Base-by-base conservation (phyloP, 345 rosid species). In the Pugionium dolabratum region DNA sequence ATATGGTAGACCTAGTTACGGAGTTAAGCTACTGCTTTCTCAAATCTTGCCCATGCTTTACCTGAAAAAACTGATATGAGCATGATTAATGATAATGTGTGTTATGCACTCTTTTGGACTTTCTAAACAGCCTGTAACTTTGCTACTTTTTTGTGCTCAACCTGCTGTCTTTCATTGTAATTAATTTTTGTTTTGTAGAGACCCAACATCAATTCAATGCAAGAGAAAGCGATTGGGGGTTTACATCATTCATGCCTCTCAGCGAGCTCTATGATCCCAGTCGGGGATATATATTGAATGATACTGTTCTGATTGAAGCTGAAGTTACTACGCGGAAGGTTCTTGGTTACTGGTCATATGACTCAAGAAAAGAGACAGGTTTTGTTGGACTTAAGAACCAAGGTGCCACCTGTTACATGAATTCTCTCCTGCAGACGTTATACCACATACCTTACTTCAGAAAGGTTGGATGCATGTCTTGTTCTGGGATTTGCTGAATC, bases 341-440 rank as follows among this genome's bases (percentile, higher is more conserved):
- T 76, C 60, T 82, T 65, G 98, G 90, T 80, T 85, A 90, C 73
- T 90, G 97, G 97, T 75, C 97, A 30, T 86, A 93, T 47, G 94
- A 93, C 81, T 93, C 98, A n/a, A 93, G 86, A 73, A 93, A 93
- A 79, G 98, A 93, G 83, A 93, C 98, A n/a, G 98, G 98, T 34
- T 93, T 81, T 80, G 98, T 93, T 67, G 98, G 98, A 47, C 91
- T 18, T 18, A 92, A 92, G 80, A 92, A 92, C 79, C 98, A 92
- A 79, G 98, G 98, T 72, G 98, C 98, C n/a, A 93, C 98, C 58
- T 93, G 98, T 71, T 93, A 93, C 78, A 90, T 93, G 98, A 93
- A 93, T 78, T 93, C 98, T 72, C 90, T 93, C 43, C 78, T 93
- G 47, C 98, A 93, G 74, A 87, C 96, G 30, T 76, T 87, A 57